phyloP scores from a whole-genome alignment of 805 yeast species.

The Starmera caribaea region DNA sequence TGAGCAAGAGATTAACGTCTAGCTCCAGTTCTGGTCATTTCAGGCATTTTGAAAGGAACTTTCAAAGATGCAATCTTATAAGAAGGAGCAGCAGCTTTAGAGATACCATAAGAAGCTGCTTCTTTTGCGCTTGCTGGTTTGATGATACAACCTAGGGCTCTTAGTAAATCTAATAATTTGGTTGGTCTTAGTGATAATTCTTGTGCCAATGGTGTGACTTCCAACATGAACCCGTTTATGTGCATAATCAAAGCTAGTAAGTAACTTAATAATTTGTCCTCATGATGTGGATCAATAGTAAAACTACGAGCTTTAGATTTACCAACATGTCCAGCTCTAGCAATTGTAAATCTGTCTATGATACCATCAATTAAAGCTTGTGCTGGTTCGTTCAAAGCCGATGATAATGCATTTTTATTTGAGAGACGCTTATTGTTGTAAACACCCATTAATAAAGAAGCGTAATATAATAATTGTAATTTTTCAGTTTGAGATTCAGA shows the following conservation, averaged over 20 bases:
- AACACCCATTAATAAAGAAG: constrained; percentile 71
- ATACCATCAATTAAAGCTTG: constrained; percentile 64
- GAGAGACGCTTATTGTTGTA: constrained; percentile 62
- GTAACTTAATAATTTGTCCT: constrained; percentile 78
- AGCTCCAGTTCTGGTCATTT: constrained; percentile 59
- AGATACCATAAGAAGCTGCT: constrained; percentile 64
- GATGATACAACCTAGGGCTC: constrained; percentile 73
- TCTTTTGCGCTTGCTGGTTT: constrained; percentile 65
- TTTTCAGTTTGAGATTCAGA: constrained; percentile 41
- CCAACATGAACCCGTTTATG: constrained; percentile 65
- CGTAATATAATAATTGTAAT: constrained; percentile 66
- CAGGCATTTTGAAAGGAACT: constrained; percentile 88
- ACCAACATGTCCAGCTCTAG: constrained; percentile 56
- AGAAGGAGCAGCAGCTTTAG: constrained; percentile 46
- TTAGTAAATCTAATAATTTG: constrained; percentile 55
- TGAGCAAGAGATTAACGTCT: constrained; percentile 12
- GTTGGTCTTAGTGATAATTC: constrained; percentile 79
- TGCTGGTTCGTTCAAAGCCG: constrained; percentile 61
- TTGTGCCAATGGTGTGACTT: constrained; percentile 71
- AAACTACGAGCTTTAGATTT: constrained; percentile 70
- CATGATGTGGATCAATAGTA: constrained; percentile 77
- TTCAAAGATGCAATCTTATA: constrained; percentile 75
- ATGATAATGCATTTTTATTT: constrained; percentile 48
- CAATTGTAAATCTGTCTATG: constrained; percentile 60
- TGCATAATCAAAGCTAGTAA: constrained; percentile 65